phyloP scores from a whole-genome alignment of 2,329 filamentous ascomycete genomes.

The Cladosporium sp. region DNA sequence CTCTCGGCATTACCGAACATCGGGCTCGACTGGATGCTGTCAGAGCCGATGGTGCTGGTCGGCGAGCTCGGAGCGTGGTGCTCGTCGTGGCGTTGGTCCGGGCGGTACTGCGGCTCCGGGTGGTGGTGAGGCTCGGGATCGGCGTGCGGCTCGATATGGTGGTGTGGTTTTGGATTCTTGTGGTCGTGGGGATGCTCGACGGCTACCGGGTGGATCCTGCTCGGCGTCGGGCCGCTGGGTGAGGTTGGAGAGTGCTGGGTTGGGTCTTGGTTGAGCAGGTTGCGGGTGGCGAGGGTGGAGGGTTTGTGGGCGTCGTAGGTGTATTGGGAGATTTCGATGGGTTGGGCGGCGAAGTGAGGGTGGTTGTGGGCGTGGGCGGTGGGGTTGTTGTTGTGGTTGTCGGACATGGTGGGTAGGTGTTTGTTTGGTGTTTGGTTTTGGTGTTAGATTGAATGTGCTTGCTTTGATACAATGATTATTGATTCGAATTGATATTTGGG shows the following conservation, averaged over 20 bases:
- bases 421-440: neutral
- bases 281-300: constrained; percentile 12
- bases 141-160: constrained; percentile 1
- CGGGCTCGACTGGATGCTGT: constrained; percentile 22
- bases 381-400: neutral
- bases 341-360: constrained; percentile 6
- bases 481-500: neutral
- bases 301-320: constrained; percentile 14
- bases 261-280: constrained; percentile 13
- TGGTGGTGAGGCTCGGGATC: neutral
- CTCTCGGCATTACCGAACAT: neutral
- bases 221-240: constrained; percentile 9
- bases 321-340: constrained; percentile 13
- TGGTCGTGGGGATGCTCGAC: constrained; percentile 3
- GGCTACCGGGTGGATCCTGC: constrained; percentile 3
- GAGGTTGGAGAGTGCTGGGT: constrained; percentile 14
- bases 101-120: constrained; percentile 1
- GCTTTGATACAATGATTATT: neutral
- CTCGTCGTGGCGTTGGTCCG: neutral
- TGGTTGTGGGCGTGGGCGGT: neutral
- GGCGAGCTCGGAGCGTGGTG: constrained; percentile 16
- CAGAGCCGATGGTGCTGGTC: constrained; percentile 13
- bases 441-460: neutral
- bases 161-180: constrained; percentile 8
- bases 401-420: neutral